Conservation (phyloP, 345 rosid genomes). For the Odontarrhena argentea region DNA sequence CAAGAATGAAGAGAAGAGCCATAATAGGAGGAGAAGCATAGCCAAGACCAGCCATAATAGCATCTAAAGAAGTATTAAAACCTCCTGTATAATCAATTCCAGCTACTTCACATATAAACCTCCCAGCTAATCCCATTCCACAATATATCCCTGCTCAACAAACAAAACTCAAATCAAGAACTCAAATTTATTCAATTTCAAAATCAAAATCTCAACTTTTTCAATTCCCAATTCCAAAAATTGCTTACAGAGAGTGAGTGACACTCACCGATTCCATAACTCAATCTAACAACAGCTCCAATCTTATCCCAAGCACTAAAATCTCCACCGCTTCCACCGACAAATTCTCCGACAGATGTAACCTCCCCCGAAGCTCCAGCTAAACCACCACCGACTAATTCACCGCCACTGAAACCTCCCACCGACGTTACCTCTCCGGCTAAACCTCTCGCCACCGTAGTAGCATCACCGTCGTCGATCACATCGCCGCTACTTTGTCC, state of each 20-base stretch:
- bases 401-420: slow-evolving; percentile 43
- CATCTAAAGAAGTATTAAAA: slow-evolving; percentile 71
- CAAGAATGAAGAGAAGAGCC: slow-evolving; percentile 94
- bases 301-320: slow-evolving; percentile 85
- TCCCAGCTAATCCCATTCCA: slow-evolving; percentile 86
- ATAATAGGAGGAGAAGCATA: slow-evolving; percentile 92
- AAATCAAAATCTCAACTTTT: too few relatives aligned
- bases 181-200: too few relatives aligned
- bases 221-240: too few relatives aligned
- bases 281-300: slow-evolving; percentile 75
- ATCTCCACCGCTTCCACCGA: slow-evolving; percentile 53
- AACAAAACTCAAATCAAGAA: background rate
- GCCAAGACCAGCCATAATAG: slow-evolving; percentile 80
- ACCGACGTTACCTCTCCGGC: slow-evolving; percentile 67
- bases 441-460: slow-evolving; percentile 42
- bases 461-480: slow-evolving; percentile 51
- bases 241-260: background rate
- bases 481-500: slow-evolving; percentile 52
- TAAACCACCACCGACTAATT: slow-evolving; percentile 58
- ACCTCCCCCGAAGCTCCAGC: slow-evolving; percentile 69
- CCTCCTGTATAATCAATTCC: slow-evolving; percentile 89
- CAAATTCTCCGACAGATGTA: slow-evolving; percentile 68
- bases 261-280: slow-evolving; percentile 83
- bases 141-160: slow-evolving; percentile 70
- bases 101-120: slow-evolving; percentile 75